Base-by-base conservation (phyloP, 257 asterid species). In the Rauvolfia tetraphylla region DNA sequence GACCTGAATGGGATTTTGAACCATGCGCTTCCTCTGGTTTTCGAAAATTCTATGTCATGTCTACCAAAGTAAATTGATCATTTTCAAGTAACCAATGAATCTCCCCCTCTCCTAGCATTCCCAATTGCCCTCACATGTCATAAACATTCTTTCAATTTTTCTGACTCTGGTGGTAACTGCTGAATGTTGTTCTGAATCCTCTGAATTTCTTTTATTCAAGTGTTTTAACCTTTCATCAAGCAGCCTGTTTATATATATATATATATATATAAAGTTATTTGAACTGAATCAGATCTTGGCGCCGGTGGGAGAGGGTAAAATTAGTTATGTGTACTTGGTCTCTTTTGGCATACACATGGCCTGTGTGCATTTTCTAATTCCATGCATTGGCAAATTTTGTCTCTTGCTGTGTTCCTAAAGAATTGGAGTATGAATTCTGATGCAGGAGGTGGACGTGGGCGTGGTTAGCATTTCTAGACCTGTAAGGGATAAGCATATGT, bases 381-480 rank as follows among this genome's bases (percentile, higher is more conserved):
- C 17, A 48, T 41, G 54, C 29, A 7, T 2, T 14, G 11, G 0
- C 4, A 41, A 36, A 58, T 8, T 41, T 5, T 38, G 51, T 13
- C 17, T n/a, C 54, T 27, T 22, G 9, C 14, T 9, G 39, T 75
- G 25, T 66, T 23, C 25, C n/a, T 76, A 25, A 7, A 48, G 67
- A 38, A 36, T 62, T 23, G 49, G 3, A 20, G 57, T 22, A 66
- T 44, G 2, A 44, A 57, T 57, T 79, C 65, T 76, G 46, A 63
- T 68, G 74, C 79, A 84, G 89, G 84, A 72, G 90, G 87, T 66
- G 88, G 87, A 1, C 85, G 83, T 15, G 87, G 90, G 7, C 88
- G 88, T 68, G 89, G 90, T 44, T 84, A 80, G 83, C 73, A 54
- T 4, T 54, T 44, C 71, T 33, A 31, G 23, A 73, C 65, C 72